Percentiles rank a stretch among this genome's conserved stretches.
These are phyloP conservation scores for Thraustochytrium striatum DNA, from an alignment of 352 stramenopile species.

Conservation along the genomic window DNA sequence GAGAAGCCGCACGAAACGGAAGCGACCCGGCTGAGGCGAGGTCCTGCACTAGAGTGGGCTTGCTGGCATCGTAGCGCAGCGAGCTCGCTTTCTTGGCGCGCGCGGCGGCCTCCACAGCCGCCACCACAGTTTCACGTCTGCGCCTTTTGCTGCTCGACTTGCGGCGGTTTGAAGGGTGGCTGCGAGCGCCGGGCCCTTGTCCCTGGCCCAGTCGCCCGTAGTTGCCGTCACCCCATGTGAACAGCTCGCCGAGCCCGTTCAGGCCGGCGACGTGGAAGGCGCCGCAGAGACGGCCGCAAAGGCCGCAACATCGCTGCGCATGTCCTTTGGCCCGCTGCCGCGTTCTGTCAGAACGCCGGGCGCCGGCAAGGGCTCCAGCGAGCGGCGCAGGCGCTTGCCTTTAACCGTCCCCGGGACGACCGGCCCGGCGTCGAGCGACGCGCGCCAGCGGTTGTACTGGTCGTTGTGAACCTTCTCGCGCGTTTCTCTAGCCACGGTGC, in stretches of 20 bases:
- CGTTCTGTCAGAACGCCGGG: conserved; percentile 8
- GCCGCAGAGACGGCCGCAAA: conserved; percentile 66
- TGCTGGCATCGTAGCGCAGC: neutral
- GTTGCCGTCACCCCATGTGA: conserved; percentile 78
- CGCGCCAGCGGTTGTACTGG: conserved; percentile 12
- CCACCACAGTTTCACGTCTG: neutral
- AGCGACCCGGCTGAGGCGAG: conserved; percentile 49
- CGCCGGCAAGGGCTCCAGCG: neutral
- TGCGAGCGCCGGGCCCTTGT: neutral
- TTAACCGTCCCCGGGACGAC: neutral
- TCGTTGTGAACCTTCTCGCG: conserved; percentile 14
- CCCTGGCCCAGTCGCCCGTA: conserved; percentile 72
- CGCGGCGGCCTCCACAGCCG: conserved; percentile 6
- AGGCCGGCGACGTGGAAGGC: conserved; percentile 73
- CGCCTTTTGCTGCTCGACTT: neutral
- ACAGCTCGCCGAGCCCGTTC: conserved; percentile 74
- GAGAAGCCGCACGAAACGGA: conserved; percentile 68
- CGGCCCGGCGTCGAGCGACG: neutral
- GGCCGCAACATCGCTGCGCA: conserved; percentile 48
- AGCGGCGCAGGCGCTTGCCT: neutral
- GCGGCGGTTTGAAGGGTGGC: neutral
- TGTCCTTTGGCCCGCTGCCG: neutral
- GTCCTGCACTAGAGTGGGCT: conserved; percentile 51
- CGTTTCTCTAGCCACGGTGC: neutral
- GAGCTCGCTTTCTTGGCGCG: neutral